Percentiles rank a stretch among this genome's conserved stretches.
These are phyloP conservation scores for Potentilla sterilis DNA, from an alignment of 306 rosid genomes.

Conservation along the genomic window DNA sequence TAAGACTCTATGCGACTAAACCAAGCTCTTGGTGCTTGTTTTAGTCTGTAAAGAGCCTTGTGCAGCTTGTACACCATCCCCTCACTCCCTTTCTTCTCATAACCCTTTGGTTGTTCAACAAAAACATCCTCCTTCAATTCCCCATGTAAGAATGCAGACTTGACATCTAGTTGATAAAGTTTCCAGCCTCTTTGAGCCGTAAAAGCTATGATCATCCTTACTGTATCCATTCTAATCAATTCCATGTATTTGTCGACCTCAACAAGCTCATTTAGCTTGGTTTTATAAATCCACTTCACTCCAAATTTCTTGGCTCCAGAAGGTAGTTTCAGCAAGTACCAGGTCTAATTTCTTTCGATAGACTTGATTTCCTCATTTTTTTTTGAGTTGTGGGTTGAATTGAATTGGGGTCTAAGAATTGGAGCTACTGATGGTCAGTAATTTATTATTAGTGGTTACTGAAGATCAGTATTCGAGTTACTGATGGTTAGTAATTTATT, in stretches of 20 bases:
- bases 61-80: neutral
- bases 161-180: no score
- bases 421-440: no score
- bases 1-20: neutral
- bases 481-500: no score
- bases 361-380: neutral
- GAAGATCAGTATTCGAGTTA: no score
- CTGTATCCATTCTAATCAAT: neutral
- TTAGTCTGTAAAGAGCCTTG: neutral
- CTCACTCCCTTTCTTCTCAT: neutral
- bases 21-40: neutral
- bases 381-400: no score
- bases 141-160: no score
- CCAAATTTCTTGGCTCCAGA: neutral
- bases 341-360: neutral
- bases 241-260: neutral
- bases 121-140: no score
- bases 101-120: neutral
- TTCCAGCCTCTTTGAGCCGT: no score
- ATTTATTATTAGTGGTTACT: no score
- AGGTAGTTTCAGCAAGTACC: neutral
- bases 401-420: no score
- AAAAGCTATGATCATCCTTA: neutral
- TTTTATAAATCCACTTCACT: neutral
- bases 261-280: neutral